Evolutionary conservation across 345 rosid genomes (phyloP).

Genomic region (Hibiscus trionum): DNA sequence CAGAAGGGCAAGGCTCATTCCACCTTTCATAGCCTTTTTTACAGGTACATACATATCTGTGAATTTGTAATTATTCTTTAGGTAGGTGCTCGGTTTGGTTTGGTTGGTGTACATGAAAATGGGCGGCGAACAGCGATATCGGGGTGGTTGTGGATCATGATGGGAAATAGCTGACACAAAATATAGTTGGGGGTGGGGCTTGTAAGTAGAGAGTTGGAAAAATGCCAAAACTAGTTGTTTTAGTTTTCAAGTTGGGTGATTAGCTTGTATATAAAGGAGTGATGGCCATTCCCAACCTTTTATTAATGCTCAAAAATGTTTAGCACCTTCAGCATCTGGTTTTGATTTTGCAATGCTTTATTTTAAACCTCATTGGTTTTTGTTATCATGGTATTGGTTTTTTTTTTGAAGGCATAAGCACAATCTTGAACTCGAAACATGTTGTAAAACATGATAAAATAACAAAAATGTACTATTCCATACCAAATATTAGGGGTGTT

Average conservation of each 20-base stretch:
- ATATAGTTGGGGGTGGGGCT: slow-evolving; percentile 11
- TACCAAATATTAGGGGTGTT: too few species aligned
- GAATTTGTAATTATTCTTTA: slow-evolving; percentile 41
- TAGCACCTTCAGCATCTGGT: not conserved
- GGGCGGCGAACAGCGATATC: not conserved
- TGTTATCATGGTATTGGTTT: too few species aligned
- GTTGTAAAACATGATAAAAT: too few species aligned
- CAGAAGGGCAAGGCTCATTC: slow-evolving; percentile 96
- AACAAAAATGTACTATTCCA: too few species aligned
- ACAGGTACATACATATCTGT: slow-evolving; percentile 12
- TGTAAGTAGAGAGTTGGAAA: slow-evolving; percentile 10
- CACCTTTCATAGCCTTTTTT: slow-evolving; percentile 64
- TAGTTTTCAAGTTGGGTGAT: slow-evolving; percentile 5
- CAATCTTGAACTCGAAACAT: too few species aligned
- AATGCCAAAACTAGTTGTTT: not conserved
- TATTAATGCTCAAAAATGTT: not conserved
- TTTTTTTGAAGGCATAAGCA: too few species aligned
- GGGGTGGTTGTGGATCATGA: not conserved
- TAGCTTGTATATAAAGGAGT: slow-evolving; percentile 8
- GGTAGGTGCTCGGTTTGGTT: slow-evolving; percentile 14
- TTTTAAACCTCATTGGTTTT: too few species aligned
- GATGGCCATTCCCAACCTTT: not conserved
- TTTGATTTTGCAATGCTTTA: not conserved
- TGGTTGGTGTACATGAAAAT: slow-evolving; percentile 6
- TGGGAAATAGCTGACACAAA: slow-evolving; percentile 3